Evolutionary conservation across 164 flowering plant species (phyloP).

Genomic region (Vitis amurensis): DNA sequence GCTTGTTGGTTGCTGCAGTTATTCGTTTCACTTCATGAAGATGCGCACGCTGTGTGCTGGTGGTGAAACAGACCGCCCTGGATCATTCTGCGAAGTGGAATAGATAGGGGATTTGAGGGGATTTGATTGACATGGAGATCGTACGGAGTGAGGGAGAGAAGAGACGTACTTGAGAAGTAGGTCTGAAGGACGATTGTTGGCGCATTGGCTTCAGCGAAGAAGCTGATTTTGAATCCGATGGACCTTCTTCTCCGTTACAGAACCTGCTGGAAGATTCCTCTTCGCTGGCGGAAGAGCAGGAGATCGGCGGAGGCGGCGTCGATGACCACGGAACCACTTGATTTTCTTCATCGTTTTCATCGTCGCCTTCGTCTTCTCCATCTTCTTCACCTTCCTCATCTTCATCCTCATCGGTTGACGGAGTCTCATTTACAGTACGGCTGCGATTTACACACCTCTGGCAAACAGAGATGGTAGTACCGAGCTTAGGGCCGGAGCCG

Average conservation of each 20-base stretch:
- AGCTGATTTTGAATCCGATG: background rate
- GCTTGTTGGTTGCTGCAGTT: too few relatives aligned
- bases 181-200: background rate
- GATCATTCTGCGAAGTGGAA: too few relatives aligned
- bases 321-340: conserved; percentile 41
- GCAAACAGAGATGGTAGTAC: conserved; percentile 32
- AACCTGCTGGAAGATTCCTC: conserved; percentile 1
- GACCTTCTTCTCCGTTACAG: background rate
- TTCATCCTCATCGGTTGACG: background rate
- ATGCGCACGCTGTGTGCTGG: too few relatives aligned
- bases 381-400: conserved; percentile 11
- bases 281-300: conserved; percentile 14
- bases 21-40: too few relatives aligned
- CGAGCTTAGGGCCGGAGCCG: conserved; percentile 34
- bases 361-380: conserved; percentile 5
- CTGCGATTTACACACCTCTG: conserved; percentile 11
- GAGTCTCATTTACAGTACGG: too few relatives aligned
- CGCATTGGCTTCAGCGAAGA: conserved; percentile 6
- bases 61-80: too few relatives aligned
- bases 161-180: background rate
- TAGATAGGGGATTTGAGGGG: too few relatives aligned
- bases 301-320: conserved; percentile 9
- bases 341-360: conserved; percentile 30
- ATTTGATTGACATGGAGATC: too few relatives aligned
- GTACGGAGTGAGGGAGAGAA: background rate